Conservation (phyloP, 331 rosid species). For the Quercus tomentella region DNA sequence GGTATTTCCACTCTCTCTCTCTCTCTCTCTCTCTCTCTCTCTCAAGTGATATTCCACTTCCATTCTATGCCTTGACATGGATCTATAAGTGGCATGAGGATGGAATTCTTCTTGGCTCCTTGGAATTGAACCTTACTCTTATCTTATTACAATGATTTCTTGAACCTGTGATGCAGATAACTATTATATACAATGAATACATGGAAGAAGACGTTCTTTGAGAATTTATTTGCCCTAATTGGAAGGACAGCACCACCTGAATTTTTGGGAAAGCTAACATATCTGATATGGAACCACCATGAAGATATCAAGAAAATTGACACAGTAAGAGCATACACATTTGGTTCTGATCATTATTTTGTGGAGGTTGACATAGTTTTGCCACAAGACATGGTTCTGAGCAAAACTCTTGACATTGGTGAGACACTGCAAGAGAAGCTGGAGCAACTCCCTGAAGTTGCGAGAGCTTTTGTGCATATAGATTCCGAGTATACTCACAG, state of each 20-base stretch:
- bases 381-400: constrained; percentile 55
- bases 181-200: constrained; percentile 67
- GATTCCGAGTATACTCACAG: constrained; percentile 62
- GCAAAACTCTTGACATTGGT: constrained; percentile 64
- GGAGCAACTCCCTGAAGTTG: constrained; percentile 66
- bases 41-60: no score
- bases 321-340: constrained; percentile 73
- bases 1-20: neutral
- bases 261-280: constrained; percentile 55
- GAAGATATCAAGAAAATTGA: constrained; percentile 63
- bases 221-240: constrained; percentile 53
- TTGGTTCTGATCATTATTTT: constrained; percentile 53
- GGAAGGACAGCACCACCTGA: constrained; percentile 79
- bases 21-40: neutral
- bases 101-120: no score
- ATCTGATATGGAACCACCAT: constrained; percentile 73
- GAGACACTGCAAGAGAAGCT: constrained; percentile 67
- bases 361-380: constrained; percentile 76
- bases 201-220: constrained; percentile 62
- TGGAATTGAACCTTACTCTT: neutral
- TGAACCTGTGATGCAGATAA: constrained; percentile 40
- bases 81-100: no score
- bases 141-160: neutral
- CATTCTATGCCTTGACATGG: neutral
- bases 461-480: constrained; percentile 61